Base-by-base conservation (phyloP, 257 asterid genomes). In the Catharanthus roseus region DNA sequence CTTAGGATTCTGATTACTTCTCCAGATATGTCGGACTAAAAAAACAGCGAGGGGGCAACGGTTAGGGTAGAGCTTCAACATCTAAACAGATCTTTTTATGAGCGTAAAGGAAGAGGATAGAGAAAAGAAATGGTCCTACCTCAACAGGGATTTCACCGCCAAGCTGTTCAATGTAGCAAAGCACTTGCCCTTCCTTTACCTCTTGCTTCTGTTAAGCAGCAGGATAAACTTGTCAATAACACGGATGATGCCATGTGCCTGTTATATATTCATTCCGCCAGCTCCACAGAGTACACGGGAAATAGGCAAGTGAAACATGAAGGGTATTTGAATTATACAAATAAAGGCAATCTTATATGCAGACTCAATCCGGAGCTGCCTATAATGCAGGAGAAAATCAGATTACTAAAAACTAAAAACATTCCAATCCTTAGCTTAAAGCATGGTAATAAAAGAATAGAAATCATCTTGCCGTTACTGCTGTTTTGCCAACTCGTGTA, bases 141-240 rank as follows among this genome's bases (percentile, higher is more conserved):
- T 90, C 88, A 16, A 93, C 60, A 3, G 97, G 97, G 67, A 90
- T 72, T 79, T 89, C 86, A 15, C 89, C 87, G 13, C 95, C 96
- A 71, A 90, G 90, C 86, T 93, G 98, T 45, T 93, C 96, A 69
- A 93, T 86, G 84, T 79, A 93, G 92, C 96, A 93, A 69, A 93
- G 77, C 77, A 82, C 92, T 83, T 93, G 91, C 18, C 98, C 98
- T 80, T 93, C 96, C 89, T 84, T 93, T 60, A 90, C 97, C 39
- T 21, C 69, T 74, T 89, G 96, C 72, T 89, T 93, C 97, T 93
- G 89, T 79, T 49, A 57, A 62, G 45, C 77, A 77, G 72, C 12
- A 3, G 39, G 33, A 26, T n/a, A 49, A 33, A 23, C 65, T 71
- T 42, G 55, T 34, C 31, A 66, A 56, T 34, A 39, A 33, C 19